These are phyloP conservation scores for Sporodiniella umbellata DNA, from an alignment of 371 early-diverging fungal species.

Conservation along the genomic window DNA sequence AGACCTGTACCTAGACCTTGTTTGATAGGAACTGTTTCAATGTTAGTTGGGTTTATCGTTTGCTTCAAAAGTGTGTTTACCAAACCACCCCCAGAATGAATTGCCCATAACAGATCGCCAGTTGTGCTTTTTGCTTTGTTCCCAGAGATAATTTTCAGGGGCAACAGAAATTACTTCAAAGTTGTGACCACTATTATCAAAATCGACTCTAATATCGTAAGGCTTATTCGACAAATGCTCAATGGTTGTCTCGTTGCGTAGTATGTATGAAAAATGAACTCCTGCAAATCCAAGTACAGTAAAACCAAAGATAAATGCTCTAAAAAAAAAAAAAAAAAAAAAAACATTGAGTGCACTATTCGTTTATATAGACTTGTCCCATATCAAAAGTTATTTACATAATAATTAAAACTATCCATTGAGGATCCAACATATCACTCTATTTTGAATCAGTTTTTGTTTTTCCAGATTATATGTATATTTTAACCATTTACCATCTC, in stretches of 20 bases:
- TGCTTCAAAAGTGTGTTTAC: slow-evolving; percentile 20
- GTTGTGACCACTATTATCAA: slow-evolving; percentile 36
- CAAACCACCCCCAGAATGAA: slow-evolving; percentile 31
- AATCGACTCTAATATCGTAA: slow-evolving; percentile 43
- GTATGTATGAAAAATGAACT: slow-evolving; percentile 48
- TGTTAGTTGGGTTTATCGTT: neutral
- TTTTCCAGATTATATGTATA: neutral
- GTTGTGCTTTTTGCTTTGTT: slow-evolving; percentile 35
- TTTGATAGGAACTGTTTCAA: slow-evolving; percentile 29
- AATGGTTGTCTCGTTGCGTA: slow-evolving; percentile 54
- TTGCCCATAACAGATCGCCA: slow-evolving; percentile 49
- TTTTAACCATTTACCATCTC: slow-evolving; percentile 31
- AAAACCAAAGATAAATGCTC: slow-evolving; percentile 40
- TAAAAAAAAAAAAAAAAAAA: too few species aligned
- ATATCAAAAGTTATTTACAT: too few species aligned
- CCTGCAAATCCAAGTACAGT: slow-evolving; percentile 45
- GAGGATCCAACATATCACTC: slow-evolving; percentile 30
- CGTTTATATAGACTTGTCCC: too few species aligned
- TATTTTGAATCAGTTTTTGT: neutral
- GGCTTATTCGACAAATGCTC: slow-evolving; percentile 47
- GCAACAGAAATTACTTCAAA: slow-evolving; percentile 47
- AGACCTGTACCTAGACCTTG: slow-evolving; percentile 48
- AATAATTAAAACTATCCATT: slow-evolving; percentile 37
- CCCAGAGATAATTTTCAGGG: slow-evolving; percentile 45
- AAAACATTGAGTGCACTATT: too few species aligned